Conservation (phyloP, 345 rosid species). For the Eucalyptus curtisii region DNA sequence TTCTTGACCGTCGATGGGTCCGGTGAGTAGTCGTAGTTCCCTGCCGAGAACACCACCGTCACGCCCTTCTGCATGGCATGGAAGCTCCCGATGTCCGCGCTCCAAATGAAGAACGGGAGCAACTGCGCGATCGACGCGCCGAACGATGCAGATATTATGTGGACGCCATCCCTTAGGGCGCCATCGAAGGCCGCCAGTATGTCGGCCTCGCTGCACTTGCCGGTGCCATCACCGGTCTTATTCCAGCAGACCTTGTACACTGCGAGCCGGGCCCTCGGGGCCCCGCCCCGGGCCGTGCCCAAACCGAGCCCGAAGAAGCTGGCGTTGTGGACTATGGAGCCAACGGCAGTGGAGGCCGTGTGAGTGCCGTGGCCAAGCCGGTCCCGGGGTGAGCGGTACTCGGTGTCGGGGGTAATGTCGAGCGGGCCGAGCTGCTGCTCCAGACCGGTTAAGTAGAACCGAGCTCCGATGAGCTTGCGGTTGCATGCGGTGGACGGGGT, state of each 20-base stretch:
- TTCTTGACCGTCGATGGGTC: slow-evolving; percentile 25
- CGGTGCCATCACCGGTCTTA: slow-evolving; percentile 1
- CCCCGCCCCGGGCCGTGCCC: slow-evolving; percentile 56
- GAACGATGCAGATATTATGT: slow-evolving; percentile 43
- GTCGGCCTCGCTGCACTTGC: slow-evolving; percentile 36
- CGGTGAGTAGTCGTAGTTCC: slow-evolving; percentile 28
- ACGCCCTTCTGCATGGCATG: slow-evolving; percentile 47
- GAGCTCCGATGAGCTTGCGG: slow-evolving; percentile 57
- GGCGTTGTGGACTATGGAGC: slow-evolving; percentile 24
- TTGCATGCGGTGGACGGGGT: slow-evolving; percentile 43
- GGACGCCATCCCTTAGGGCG: slow-evolving; percentile 37
- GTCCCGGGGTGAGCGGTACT: slow-evolving; percentile 53
- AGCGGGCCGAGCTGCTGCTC: slow-evolving; percentile 24
- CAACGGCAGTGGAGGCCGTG: slow-evolving; percentile 50
- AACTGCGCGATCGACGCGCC: slow-evolving; percentile 30
- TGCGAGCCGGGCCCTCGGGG: slow-evolving; percentile 46
- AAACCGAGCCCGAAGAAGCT: slow-evolving; percentile 18
- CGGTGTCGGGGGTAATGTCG: slow-evolving; percentile 7
- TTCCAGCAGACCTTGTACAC: slow-evolving; percentile 52
- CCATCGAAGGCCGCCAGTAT: slow-evolving; percentile 46
- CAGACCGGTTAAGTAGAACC: slow-evolving; percentile 43
- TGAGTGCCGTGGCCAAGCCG: slow-evolving; percentile 55
- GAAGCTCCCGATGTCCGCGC: slow-evolving; percentile 32
- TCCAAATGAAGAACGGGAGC: slow-evolving; percentile 14
- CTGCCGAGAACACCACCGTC: slow-evolving; percentile 44